A percentile compares a stretch with the other conserved stretches of the same genome.
Conservation (phyloP, 768 basidiomycete genomes). For the Collybia sordida region DNA sequence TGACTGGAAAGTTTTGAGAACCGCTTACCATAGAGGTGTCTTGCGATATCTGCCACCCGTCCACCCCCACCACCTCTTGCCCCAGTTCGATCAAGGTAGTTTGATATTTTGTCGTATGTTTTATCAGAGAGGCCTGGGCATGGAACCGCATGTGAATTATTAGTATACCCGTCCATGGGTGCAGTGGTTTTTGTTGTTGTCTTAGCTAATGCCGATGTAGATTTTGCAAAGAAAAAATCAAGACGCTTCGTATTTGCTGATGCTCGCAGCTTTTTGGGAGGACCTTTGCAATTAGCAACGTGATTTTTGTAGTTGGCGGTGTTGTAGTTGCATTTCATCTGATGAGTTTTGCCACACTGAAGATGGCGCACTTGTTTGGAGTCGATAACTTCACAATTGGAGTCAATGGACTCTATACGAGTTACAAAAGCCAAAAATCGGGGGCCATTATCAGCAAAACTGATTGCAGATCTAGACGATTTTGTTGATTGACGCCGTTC, state of each 20-base stretch:
- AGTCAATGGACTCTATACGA: background rate
- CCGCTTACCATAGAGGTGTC: background rate
- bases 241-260: background rate
- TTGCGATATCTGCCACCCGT: background rate
- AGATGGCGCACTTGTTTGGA: slow-evolving; percentile 6
- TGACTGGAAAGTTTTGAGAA: background rate
- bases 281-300: background rate
- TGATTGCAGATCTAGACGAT: no score
- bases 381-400: background rate
- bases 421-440: no score
- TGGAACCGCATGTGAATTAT: background rate
- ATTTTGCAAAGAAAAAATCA: background rate
- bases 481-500: no score
- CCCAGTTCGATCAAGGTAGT: background rate
- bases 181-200: background rate
- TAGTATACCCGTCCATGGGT: no score
- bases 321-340: background rate
- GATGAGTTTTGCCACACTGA: background rate
- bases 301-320: background rate
- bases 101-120: background rate
- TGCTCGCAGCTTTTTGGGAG: background rate
- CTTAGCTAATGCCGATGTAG: background rate
- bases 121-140: background rate
- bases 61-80: background rate
- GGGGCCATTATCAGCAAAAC: no score